Percentiles rank a stretch among this genome's conserved stretches.
phyloP scores from a whole-genome alignment of 495 filamentous ascomycete species.

The Penicillium ochrochloron region DNA sequence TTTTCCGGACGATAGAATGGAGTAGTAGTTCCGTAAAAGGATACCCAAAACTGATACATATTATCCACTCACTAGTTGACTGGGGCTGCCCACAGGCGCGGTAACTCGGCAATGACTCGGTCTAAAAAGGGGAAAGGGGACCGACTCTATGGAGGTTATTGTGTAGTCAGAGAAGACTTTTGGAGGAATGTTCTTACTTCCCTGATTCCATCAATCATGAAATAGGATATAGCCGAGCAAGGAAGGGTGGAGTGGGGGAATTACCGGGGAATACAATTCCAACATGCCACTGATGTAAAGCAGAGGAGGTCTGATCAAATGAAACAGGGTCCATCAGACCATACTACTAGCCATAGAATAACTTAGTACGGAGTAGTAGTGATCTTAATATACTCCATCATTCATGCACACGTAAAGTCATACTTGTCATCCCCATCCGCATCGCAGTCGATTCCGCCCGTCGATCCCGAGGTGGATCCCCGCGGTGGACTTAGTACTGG shows the following conservation, averaged over 20 bases:
- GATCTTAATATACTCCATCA: too few relatives aligned
- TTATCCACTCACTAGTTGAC: not conserved
- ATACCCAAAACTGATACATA: not conserved
- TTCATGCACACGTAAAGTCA: not conserved
- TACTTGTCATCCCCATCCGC: not conserved
- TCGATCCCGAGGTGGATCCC: constrained; percentile 20
- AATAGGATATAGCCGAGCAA: not conserved
- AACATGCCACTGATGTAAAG: not conserved
- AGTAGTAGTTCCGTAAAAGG: not conserved
- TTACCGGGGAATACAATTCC: not conserved
- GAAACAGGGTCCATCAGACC: not conserved
- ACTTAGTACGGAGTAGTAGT: too few relatives aligned
- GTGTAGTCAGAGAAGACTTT: not conserved
- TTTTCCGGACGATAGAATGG: not conserved
- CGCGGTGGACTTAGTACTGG: not conserved
- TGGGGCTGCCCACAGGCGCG: not conserved
- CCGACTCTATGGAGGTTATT: not conserved
- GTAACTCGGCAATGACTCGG: constrained; percentile 9
- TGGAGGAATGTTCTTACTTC: not conserved
- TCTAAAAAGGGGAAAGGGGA: not conserved
- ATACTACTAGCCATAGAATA: not conserved
- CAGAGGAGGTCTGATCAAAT: not conserved
- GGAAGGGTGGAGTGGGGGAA: not conserved
- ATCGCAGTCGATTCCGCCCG: constrained; percentile 6
- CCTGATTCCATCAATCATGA: not conserved